Conservation (phyloP, 2,329 filamentous ascomycete genomes). For the Arthrobotrys conoides region DNA sequence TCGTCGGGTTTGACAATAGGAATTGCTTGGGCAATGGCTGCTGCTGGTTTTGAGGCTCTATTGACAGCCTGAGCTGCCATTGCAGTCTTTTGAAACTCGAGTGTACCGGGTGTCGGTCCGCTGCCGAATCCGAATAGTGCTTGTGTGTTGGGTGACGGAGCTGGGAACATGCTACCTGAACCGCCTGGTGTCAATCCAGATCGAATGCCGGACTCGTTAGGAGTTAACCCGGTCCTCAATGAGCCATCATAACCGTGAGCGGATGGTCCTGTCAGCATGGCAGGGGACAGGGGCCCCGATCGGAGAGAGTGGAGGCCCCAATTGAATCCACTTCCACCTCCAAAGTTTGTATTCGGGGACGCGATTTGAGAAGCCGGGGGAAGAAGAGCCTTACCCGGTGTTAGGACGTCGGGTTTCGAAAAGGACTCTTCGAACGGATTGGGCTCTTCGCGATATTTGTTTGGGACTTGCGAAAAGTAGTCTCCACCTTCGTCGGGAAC, state of each 20-base stretch:
- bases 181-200: constrained; percentile 94
- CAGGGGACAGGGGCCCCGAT: constrained; percentile 93
- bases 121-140: constrained; percentile 84
- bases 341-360: constrained; percentile 85
- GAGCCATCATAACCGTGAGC: constrained; percentile 77
- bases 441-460: constrained; percentile 81
- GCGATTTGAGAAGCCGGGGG: constrained; percentile 92
- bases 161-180: constrained; percentile 96
- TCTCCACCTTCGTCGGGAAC: constrained; percentile 68
- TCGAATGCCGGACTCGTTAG: constrained; percentile 93
- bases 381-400: constrained; percentile 79
- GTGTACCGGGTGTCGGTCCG: constrained; percentile 86
- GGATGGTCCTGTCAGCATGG: constrained; percentile 90
- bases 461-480: constrained; percentile 69
- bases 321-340: constrained; percentile 80
- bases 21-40: constrained; percentile 64
- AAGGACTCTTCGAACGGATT: constrained; percentile 99
- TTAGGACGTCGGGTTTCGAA: constrained; percentile 73
- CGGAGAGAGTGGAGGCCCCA: constrained; percentile 88
- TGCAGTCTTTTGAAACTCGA: constrained; percentile 95
- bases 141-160: constrained; percentile 84
- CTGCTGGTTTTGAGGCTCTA: constrained; percentile 67
- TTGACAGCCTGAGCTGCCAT: constrained; percentile 76
- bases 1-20: constrained; percentile 71
- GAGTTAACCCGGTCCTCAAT: constrained; percentile 85